Evolutionary conservation across 1,139 yeast genomes (phyloP).

Genomic region (Candida glucosophila): DNA sequence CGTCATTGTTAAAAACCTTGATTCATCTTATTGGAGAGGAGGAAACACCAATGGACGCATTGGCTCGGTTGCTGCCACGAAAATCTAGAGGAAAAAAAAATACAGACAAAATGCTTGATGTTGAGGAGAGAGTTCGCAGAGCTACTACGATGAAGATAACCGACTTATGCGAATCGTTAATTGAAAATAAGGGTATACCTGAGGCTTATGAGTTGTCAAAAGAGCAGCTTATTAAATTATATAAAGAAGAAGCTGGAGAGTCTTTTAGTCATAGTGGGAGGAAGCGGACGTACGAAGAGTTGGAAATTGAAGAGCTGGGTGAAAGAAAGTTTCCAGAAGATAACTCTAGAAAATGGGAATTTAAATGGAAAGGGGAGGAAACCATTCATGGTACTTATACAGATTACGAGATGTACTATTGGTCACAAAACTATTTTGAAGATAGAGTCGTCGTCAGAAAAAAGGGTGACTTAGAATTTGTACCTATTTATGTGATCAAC

Average conservation of each 20-base stretch:
- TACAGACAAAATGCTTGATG: slow-evolving; percentile 3
- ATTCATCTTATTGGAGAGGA: slow-evolving; percentile 45
- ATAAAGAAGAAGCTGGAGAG: slow-evolving; percentile 38
- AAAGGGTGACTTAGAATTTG: slow-evolving; percentile 22
- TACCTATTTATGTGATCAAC: slow-evolving; percentile 13
- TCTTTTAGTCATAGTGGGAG: slow-evolving; percentile 11
- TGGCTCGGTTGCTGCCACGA: slow-evolving; percentile 34
- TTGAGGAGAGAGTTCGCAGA: slow-evolving; percentile 15
- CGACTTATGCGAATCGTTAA: slow-evolving; percentile 39
- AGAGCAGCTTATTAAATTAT: slow-evolving; percentile 53
- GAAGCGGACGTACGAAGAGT: slow-evolving; percentile 10
- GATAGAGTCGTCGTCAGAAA: slow-evolving; percentile 35
- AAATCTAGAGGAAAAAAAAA: slow-evolving; percentile 12
- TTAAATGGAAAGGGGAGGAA: slow-evolving; percentile 46
- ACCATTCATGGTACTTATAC: slow-evolving; percentile 56
- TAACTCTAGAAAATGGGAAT: slow-evolving; percentile 46
- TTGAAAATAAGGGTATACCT: slow-evolving; percentile 26
- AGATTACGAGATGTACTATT: slow-evolving; percentile 44
- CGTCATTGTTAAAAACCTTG: slow-evolving; percentile 21
- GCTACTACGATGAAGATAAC: slow-evolving; percentile 33
- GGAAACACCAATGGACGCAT: slow-evolving; percentile 58
- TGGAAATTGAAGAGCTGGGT: slow-evolving; percentile 6
- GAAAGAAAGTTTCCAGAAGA: slow-evolving; percentile 7
- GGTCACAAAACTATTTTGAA: slow-evolving; percentile 55
- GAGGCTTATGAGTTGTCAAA: slow-evolving; percentile 47